A percentile compares a stretch with the other conserved stretches of the same genome.
Conservation (phyloP, 495 filamentous ascomycete genomes). For the Neurospora tetraspora region DNA sequence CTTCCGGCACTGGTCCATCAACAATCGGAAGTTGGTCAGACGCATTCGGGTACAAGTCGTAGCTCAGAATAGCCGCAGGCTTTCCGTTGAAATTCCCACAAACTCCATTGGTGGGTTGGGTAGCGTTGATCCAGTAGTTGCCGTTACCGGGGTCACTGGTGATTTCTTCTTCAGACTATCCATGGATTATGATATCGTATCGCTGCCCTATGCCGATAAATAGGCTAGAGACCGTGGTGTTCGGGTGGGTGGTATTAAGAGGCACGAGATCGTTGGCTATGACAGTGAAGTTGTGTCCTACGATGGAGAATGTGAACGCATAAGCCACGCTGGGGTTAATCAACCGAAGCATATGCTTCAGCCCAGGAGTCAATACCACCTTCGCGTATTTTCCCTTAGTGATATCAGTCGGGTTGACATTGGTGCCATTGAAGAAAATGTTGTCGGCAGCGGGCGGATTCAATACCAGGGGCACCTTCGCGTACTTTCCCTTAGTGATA, state of each 20-base stretch:
- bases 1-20: conserved; percentile 2
- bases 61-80: conserved; percentile 10
- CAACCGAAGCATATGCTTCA: conserved; percentile 41
- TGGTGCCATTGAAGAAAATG: conserved; percentile 25
- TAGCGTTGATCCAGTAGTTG: conserved; percentile 35
- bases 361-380: conserved; percentile 26
- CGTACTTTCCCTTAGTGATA: conserved; percentile 17
- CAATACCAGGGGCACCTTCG: conserved; percentile 26
- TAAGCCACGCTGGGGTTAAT: conserved; percentile 44
- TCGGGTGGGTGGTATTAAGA: conserved; percentile 19
- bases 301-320: conserved; percentile 38
- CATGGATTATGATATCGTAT: conserved; percentile 54
- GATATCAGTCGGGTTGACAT: conserved; percentile 21
- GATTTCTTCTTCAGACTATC: neutral
- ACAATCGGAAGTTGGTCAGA: conserved; percentile 1
- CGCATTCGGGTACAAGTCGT: conserved; percentile 4
- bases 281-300: conserved; percentile 40
- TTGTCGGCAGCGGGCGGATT: neutral
- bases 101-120: neutral
- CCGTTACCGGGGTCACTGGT: conserved; percentile 33
- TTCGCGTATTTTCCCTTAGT: conserved; percentile 22
- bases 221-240: conserved; percentile 26
- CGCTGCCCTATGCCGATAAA: conserved; percentile 54
- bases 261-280: conserved; percentile 42
- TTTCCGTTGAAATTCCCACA: neutral